phyloP scores from a whole-genome alignment of 345 rosid species.

The Sonneratia alba region DNA sequence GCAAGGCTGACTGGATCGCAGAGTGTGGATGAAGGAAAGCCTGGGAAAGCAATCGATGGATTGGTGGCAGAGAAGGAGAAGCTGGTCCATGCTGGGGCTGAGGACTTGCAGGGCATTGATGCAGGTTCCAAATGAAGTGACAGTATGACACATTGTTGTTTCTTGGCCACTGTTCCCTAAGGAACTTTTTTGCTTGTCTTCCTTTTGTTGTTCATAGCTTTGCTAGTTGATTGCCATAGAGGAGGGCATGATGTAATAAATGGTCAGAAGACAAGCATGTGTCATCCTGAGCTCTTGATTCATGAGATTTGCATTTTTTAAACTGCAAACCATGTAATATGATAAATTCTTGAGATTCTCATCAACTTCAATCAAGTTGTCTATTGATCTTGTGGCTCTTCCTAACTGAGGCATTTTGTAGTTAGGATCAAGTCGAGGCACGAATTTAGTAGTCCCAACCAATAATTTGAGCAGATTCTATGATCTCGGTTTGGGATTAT shows the following conservation, averaged over 20 bases:
- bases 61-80: constrained; percentile 26
- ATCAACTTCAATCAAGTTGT: not conserved
- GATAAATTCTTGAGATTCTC: not conserved
- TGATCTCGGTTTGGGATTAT: too few relatives aligned
- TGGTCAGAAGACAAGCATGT: not conserved
- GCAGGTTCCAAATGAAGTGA: constrained; percentile 10
- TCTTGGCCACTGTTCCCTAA: not conserved
- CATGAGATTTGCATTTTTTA: not conserved
- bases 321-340: not conserved
- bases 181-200: not conserved
- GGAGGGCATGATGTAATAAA: not conserved
- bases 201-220: constrained; percentile 1
- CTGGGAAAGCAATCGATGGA: constrained; percentile 10
- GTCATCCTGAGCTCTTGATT: not conserved
- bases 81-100: constrained; percentile 18
- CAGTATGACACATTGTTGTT: not conserved
- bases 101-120: constrained; percentile 15
- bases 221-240: not conserved
- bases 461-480: too few relatives aligned
- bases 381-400: not conserved
- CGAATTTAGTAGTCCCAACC: too few relatives aligned
- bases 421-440: too few relatives aligned
- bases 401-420: not conserved
- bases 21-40: constrained; percentile 28
- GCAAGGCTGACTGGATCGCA: constrained; percentile 97